phyloP scores from a whole-genome alignment of 768 basidiomycete genomes.

The Paxillus rubicundulus region DNA sequence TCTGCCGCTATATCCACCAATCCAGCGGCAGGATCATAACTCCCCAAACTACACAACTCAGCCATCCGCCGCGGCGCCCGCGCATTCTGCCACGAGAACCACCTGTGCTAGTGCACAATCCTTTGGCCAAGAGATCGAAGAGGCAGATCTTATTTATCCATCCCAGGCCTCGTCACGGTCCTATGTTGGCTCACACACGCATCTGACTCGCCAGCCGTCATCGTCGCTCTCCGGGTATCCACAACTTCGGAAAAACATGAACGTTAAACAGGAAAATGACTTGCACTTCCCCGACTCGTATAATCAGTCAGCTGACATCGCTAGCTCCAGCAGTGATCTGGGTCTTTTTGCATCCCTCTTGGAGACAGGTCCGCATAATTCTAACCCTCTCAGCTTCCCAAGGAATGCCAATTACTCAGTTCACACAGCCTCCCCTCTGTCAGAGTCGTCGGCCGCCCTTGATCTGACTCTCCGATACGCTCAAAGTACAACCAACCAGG shows the following conservation, averaged over 20 bases:
- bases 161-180: slow-evolving; percentile 16
- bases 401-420: slow-evolving; percentile 2
- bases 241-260: slow-evolving; percentile 17
- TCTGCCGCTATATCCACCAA: slow-evolving; percentile 35
- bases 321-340: slow-evolving; percentile 23
- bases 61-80: slow-evolving; percentile 10
- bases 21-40: slow-evolving; percentile 24
- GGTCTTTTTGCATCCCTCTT: slow-evolving; percentile 19
- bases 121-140: slow-evolving; percentile 28
- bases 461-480: slow-evolving; percentile 26
- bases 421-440: slow-evolving; percentile 15
- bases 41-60: slow-evolving; percentile 18
- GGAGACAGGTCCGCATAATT: slow-evolving; percentile 29
- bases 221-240: slow-evolving; percentile 18
- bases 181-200: slow-evolving; percentile 21
- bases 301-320: slow-evolving; percentile 19
- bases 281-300: slow-evolving; percentile 26
- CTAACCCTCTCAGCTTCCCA: neutral
- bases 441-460: slow-evolving; percentile 20
- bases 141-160: slow-evolving; percentile 24
- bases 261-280: slow-evolving; percentile 30
- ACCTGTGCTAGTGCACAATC: slow-evolving; percentile 14
- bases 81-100: slow-evolving; percentile 12
- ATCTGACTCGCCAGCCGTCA: slow-evolving; percentile 18
- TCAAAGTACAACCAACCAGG: slow-evolving; percentile 15